Conservation (phyloP, 495 filamentous ascomycete species). For the Lichenothelia convexa region DNA sequence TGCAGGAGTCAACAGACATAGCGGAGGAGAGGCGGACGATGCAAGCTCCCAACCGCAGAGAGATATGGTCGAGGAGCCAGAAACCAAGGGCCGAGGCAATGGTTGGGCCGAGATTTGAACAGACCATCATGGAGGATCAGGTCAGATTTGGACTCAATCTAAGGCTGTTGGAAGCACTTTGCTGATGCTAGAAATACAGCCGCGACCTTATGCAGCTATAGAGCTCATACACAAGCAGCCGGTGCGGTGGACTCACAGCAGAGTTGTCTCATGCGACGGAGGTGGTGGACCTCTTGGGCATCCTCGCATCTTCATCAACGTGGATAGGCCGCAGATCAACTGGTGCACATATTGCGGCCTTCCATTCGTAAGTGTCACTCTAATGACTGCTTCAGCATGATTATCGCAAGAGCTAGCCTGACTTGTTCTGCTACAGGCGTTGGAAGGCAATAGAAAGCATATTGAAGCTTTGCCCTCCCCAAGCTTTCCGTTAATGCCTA, state of each 20-base stretch:
- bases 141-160: conserved; percentile 36
- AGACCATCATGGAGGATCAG: conserved; percentile 81
- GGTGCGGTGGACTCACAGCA: conserved; percentile 73
- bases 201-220: conserved; percentile 72
- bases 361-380: conserved; percentile 68
- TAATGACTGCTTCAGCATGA: too few relatives aligned
- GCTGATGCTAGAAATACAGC: conserved; percentile 31
- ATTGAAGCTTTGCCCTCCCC: conserved; percentile 59
- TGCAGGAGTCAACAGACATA: conserved; percentile 41
- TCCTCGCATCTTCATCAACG: conserved; percentile 89
- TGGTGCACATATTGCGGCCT: conserved; percentile 87
- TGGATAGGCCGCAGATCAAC: conserved; percentile 86
- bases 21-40: conserved; percentile 38
- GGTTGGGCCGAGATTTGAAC: conserved; percentile 88
- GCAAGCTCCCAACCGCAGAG: conserved; percentile 76
- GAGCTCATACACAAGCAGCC: conserved; percentile 92
- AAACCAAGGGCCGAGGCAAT: conserved; percentile 62
- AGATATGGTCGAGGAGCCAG: conserved; percentile 71
- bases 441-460: conserved; percentile 67
- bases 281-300: conserved; percentile 86
- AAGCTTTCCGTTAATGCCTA: conserved; percentile 48
- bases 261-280: conserved; percentile 73
- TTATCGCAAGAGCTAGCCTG: too few relatives aligned
- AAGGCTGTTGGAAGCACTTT: not conserved
- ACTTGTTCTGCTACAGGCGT: conserved; percentile 43